A percentile compares a stretch with the other conserved stretches of the same genome.
Evolutionary conservation across 441 rosid species (phyloP).

Genomic region (Hypseocharis bilobata): DNA sequence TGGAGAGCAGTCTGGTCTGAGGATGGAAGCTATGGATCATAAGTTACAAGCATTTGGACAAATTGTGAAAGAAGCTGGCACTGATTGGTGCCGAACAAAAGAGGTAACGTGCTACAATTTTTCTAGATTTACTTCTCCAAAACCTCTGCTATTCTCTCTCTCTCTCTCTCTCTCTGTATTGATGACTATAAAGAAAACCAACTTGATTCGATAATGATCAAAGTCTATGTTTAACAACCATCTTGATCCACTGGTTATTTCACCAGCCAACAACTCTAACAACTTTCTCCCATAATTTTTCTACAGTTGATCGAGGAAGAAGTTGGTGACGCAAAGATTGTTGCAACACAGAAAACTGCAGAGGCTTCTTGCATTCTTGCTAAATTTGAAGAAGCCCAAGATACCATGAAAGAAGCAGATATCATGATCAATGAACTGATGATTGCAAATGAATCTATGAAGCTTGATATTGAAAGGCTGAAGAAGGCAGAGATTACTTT

Average conservation of each 20-base stretch:
- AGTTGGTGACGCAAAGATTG: slow-evolving; percentile 57
- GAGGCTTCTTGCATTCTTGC: slow-evolving; percentile 61
- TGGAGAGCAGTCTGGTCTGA: slow-evolving; percentile 43
- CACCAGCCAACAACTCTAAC: slow-evolving; percentile 9
- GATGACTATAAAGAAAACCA: too few species aligned
- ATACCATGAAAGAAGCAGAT: slow-evolving; percentile 80
- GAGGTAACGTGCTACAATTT: slow-evolving; percentile 43
- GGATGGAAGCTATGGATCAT: slow-evolving; percentile 33
- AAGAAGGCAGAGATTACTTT: slow-evolving; percentile 37
- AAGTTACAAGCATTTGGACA: slow-evolving; percentile 46
- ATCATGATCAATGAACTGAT: slow-evolving; percentile 64
- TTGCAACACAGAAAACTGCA: slow-evolving; percentile 52
- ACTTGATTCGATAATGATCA: not conserved
- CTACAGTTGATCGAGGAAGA: slow-evolving; percentile 69
- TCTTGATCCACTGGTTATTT: not conserved
- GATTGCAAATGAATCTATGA: slow-evolving; percentile 73
- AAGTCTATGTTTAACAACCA: not conserved
- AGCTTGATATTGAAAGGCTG: slow-evolving; percentile 49
- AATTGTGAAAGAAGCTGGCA: slow-evolving; percentile 35
- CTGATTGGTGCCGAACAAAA: slow-evolving; percentile 39
- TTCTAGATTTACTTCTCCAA: too few species aligned
- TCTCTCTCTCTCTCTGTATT: slow-evolving; percentile 2
- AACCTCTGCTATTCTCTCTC: too few species aligned
- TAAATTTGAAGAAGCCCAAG: slow-evolving; percentile 89
- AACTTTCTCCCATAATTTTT: slow-evolving; percentile 4